Evolutionary conservation across 1,284 basidiomycete genomes (phyloP), one percentile per base, ranked within the genome.

Genomic region (Paramarasmius palmivorus): DNA sequence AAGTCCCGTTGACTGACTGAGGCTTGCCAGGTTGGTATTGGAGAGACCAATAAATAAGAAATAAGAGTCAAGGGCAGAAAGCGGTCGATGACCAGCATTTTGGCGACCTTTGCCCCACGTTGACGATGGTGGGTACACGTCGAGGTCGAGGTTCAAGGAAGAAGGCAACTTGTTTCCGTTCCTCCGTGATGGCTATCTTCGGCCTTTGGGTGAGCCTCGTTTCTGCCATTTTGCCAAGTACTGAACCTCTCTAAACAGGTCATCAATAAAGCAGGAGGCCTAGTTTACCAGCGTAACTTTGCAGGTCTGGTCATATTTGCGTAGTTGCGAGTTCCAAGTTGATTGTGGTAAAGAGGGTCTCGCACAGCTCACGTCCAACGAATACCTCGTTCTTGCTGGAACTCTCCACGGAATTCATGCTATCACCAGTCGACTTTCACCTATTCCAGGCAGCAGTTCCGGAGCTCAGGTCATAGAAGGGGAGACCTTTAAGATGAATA

Each of bases 381-480:
- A 98, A 70, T 92, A 97, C 63, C 87, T 99, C 56, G 92, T 99
- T 19, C 84, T 99, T 26, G 97, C 97, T 1, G 96, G 97, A 47
- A 99, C 97, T 7, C 74, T 99, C 49, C 97, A 99, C 63, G 95
- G 96, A 49, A 97, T 99, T 40, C 97, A 99, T 65, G 97, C 97
- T 12, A 99, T 99, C 64, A 98, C 96, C 0, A 90, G 91, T 58
- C 86, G 93, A 38, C 78, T 99, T 40, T 93, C 92, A 3, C 97
- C 97, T 0, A 84, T 83, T 41, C 55, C 55, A 2, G 89, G 89
- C 1, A 71, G 80, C 29, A 90, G 90, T 64, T 92, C 90, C 14
- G 97, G 97, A 15, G 88, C 92, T 8, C 92, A 98, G 68, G 88
- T 92, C 26, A 93, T 99, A 56, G 96, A 98, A 67, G 93, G 91